phyloP scores from a whole-genome alignment of 768 basidiomycete genomes.

The Nevesoporus exiguus region DNA sequence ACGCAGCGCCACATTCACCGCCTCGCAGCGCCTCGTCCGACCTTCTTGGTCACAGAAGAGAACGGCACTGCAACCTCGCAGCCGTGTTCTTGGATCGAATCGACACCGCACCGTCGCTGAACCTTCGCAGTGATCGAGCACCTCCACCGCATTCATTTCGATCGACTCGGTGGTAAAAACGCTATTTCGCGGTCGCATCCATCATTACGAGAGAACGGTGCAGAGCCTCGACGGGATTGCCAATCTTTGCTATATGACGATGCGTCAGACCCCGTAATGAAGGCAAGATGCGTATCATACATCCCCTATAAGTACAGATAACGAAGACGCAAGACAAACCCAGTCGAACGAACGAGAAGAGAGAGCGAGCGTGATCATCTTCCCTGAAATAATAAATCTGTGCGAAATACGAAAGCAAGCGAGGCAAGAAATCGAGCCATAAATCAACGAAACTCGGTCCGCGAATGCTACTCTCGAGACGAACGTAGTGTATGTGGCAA shows the following conservation, averaged over 20 bases:
- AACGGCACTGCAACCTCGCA: too few species aligned
- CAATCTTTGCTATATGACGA: background rate
- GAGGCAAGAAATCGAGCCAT: constrained; percentile 27
- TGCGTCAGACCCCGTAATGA: background rate
- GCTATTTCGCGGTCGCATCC: background rate
- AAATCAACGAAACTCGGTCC: constrained; percentile 31
- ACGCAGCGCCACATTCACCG: background rate
- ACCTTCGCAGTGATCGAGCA: background rate
- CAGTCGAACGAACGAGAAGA: background rate
- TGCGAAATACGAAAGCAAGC: constrained; percentile 23
- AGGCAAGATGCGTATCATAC: constrained; percentile 23
- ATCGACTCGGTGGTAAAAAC: background rate
- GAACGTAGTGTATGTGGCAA: constrained; percentile 7
- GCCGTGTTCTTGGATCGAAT: too few species aligned
- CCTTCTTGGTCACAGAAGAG: too few species aligned
- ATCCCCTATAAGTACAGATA: constrained; percentile 30
- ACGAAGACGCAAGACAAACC: constrained; percentile 18
- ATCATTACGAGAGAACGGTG: background rate
- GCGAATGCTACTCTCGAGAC: constrained; percentile 7
- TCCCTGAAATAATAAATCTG: constrained; percentile 9
- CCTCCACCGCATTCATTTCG: background rate
- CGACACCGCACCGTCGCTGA: too few species aligned
- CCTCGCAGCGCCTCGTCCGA: background rate
- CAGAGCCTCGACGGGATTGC: background rate
- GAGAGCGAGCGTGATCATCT: constrained; percentile 5